phyloP scores from a whole-genome alignment of 352 stramenopile species.

The Pythium utonaiense region DNA sequence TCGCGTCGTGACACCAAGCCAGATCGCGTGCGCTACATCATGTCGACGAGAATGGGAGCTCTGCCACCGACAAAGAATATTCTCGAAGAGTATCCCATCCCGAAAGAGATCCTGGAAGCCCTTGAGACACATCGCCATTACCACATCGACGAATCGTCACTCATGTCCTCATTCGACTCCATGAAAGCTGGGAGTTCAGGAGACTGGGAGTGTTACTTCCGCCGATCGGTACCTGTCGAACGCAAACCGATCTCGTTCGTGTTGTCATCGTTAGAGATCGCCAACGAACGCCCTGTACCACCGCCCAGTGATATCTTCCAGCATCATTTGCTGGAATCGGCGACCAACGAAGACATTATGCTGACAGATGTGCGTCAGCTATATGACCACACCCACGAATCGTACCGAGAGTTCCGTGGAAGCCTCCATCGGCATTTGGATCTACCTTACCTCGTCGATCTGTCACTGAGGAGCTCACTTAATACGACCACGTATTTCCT shows the following conservation, averaged over 20 bases:
- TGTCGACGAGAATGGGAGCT: conserved; percentile 48
- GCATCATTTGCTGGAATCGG: conserved; percentile 41
- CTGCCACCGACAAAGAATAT: conserved; percentile 59
- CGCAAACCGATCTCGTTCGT: conserved; percentile 69
- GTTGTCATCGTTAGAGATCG: conserved; percentile 48
- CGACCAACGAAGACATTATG: conserved; percentile 49
- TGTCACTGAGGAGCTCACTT: conserved; percentile 63
- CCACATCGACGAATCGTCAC: conserved; percentile 55
- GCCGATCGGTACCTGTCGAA: conserved; percentile 55
- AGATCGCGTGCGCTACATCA: conserved; percentile 67
- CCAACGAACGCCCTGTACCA: conserved; percentile 40
- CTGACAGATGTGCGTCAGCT: conserved; percentile 61
- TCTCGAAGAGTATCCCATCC: conserved; percentile 69
- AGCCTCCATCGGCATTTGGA: conserved; percentile 59
- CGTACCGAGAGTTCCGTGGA: conserved; percentile 53
- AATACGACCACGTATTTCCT: conserved; percentile 63
- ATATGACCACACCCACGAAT: conserved; percentile 62
- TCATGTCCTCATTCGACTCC: conserved; percentile 55
- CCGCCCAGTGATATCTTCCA: conserved; percentile 64
- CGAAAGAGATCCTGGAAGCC: conserved; percentile 61
- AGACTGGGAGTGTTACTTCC: conserved; percentile 61
- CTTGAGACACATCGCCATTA: conserved; percentile 62
- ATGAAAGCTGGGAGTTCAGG: conserved; percentile 15
- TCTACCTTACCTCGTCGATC: conserved; percentile 57
- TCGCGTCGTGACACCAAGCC: conserved; percentile 32